These are phyloP conservation scores for Podila epicladia DNA, from an alignment of 192 early-diverging fungal species.

Conservation along the genomic window DNA sequence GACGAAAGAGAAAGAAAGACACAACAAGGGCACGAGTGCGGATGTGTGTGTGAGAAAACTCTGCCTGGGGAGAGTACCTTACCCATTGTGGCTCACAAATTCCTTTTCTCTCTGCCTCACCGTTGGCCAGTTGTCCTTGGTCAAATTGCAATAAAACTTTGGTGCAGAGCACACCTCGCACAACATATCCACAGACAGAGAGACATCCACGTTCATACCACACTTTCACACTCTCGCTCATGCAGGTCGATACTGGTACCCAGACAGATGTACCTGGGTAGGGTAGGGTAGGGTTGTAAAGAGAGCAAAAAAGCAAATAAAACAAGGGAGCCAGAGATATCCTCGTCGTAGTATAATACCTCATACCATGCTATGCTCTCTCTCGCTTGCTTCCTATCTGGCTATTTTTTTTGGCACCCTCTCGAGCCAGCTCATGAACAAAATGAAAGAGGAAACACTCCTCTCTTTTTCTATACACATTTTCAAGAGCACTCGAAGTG, in stretches of 20 bases:
- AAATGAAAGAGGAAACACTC: too few species aligned
- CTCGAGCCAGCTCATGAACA: too few species aligned
- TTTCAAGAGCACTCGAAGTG: too few species aligned
- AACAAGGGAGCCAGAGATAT: too few species aligned
- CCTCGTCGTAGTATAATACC: too few species aligned
- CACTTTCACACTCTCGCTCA: background rate
- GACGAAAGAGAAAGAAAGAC: background rate
- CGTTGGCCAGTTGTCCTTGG: background rate
- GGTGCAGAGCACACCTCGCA: background rate
- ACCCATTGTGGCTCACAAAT: too few species aligned
- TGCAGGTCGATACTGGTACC: background rate
- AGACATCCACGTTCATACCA: background rate
- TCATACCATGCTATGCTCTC: too few species aligned
- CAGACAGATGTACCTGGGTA: background rate
- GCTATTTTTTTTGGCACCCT: too few species aligned
- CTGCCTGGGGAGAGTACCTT: too few species aligned
- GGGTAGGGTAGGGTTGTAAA: background rate
- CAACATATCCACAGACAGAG: background rate
- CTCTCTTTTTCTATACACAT: too few species aligned
- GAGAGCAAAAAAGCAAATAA: background rate
- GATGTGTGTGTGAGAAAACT: too few species aligned
- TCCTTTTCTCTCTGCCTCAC: background rate
- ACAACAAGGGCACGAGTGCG: background rate
- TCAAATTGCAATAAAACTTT: conserved; percentile 5
- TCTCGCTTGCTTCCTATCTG: too few species aligned